phyloP scores from a whole-genome alignment of 768 basidiomycete genomes.

The Lactarius sp. region DNA sequence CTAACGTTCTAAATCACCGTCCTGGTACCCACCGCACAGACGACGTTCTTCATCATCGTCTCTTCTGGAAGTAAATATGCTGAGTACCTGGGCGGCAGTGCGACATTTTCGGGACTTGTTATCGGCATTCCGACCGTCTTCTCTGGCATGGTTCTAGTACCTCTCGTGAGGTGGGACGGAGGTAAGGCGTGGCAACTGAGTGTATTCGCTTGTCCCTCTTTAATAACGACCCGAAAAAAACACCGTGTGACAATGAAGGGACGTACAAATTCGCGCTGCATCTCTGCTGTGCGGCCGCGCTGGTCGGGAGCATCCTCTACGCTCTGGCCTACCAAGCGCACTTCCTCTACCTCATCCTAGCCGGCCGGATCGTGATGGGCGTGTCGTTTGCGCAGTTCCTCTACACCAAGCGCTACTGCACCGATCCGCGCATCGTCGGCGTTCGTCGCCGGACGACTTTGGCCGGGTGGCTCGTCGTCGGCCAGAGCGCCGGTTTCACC shows the following conservation, averaged over 20 bases:
- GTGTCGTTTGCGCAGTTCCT: constrained; percentile 59
- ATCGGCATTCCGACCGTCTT: constrained; percentile 65
- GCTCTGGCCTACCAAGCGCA: constrained; percentile 54
- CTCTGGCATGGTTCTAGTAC: constrained; percentile 53
- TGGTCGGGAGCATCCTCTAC: constrained; percentile 57
- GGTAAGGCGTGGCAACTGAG: constrained; percentile 34
- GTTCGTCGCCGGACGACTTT: constrained; percentile 57
- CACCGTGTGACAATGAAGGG: constrained; percentile 38
- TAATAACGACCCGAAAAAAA: too few species aligned
- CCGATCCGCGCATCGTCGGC: constrained; percentile 63
- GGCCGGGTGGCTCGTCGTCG: constrained; percentile 57
- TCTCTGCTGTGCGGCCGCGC: constrained; percentile 46
- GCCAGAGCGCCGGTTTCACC: constrained; percentile 58
- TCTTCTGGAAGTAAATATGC: constrained; percentile 63
- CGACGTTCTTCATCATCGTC: constrained; percentile 65
- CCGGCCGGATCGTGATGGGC: constrained; percentile 62
- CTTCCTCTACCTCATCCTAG: constrained; percentile 63
- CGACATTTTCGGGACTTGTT: constrained; percentile 64
- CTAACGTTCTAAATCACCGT: neutral
- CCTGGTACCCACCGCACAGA: constrained; percentile 33
- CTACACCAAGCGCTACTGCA: constrained; percentile 66
- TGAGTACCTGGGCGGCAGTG: constrained; percentile 54
- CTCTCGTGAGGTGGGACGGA: constrained; percentile 50
- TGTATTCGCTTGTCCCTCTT: neutral
- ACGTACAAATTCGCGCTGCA: constrained; percentile 51